These are phyloP conservation scores for Dactylellina cionopaga DNA, from an alignment of 2,329 filamentous ascomycete species.

Conservation along the genomic window DNA sequence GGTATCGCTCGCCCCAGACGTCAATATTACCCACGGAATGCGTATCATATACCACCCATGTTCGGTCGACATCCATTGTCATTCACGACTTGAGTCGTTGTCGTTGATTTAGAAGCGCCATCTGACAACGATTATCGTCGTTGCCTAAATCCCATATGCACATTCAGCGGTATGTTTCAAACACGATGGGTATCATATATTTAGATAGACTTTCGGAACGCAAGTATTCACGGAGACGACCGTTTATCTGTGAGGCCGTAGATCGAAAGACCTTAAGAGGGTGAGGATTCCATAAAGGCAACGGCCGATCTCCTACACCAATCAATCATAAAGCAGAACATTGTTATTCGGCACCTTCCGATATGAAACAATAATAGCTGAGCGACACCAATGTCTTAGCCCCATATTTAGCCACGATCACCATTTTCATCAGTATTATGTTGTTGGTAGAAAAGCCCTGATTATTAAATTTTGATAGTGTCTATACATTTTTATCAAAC, in stretches of 20 bases:
- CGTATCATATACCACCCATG: too few relatives aligned
- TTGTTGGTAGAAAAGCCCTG: too few relatives aligned
- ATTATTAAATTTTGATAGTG: too few relatives aligned
- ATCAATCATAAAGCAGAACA: neutral
- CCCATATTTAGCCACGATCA: too few relatives aligned
- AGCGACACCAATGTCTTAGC: too few relatives aligned
- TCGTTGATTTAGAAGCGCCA: neutral
- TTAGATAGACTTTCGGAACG: neutral
- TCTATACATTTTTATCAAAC: too few relatives aligned
- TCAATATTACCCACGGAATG: too few relatives aligned
- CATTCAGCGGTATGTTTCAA: neutral
- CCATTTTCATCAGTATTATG: too few relatives aligned
- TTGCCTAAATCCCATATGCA: neutral
- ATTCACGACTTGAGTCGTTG: too few relatives aligned
- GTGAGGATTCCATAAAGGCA: neutral
- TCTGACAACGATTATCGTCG: neutral
- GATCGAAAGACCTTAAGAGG: neutral
- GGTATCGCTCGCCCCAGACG: neutral
- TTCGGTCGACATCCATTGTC: too few relatives aligned
- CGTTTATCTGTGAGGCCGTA: neutral
- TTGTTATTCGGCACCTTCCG: neutral
- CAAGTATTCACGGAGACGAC: neutral
- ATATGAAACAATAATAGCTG: too few relatives aligned
- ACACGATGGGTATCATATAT: neutral
- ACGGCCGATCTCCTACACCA: constrained; percentile 22